Conservation (phyloP, 2,329 filamentous ascomycete genomes). For the Camillea tinctor region DNA sequence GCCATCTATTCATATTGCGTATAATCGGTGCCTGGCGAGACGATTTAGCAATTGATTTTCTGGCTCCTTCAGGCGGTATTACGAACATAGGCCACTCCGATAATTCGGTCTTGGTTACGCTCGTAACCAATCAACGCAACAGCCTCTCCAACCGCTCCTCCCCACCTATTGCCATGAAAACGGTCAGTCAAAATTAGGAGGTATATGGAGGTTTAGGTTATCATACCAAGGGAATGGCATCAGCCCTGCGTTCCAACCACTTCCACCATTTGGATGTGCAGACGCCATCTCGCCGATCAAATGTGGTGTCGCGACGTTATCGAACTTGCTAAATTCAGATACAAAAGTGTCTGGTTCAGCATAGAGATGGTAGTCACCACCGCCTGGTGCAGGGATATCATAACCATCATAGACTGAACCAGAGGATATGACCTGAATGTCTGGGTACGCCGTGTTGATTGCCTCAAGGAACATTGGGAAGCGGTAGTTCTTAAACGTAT, state of each 20-base stretch:
- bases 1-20: constrained; percentile 50
- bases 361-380: constrained; percentile 54
- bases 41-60: not conserved
- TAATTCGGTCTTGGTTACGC: constrained; percentile 60
- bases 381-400: constrained; percentile 41
- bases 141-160: constrained; percentile 61
- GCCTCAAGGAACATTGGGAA: constrained; percentile 60
- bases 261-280: constrained; percentile 51
- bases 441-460: constrained; percentile 54
- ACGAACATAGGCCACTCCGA: constrained; percentile 48
- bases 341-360: constrained; percentile 50
- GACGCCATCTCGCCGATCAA: constrained; percentile 49
- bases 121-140: constrained; percentile 65
- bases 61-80: not conserved
- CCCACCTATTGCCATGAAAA: constrained; percentile 38
- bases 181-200: constrained; percentile 7
- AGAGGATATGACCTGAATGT: constrained; percentile 56
- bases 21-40: constrained; percentile 41
- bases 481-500: constrained; percentile 52
- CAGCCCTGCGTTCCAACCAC: constrained; percentile 44
- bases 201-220: constrained; percentile 1
- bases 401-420: constrained; percentile 43
- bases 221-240: constrained; percentile 46
- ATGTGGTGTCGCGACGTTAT: constrained; percentile 39
- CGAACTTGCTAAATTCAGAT: constrained; percentile 50